Percentiles rank a stretch among this genome's conserved stretches.
Evolutionary conservation across 495 filamentous ascomycete genomes (phyloP).

Genomic region (Hyaloscypha finlandica): DNA sequence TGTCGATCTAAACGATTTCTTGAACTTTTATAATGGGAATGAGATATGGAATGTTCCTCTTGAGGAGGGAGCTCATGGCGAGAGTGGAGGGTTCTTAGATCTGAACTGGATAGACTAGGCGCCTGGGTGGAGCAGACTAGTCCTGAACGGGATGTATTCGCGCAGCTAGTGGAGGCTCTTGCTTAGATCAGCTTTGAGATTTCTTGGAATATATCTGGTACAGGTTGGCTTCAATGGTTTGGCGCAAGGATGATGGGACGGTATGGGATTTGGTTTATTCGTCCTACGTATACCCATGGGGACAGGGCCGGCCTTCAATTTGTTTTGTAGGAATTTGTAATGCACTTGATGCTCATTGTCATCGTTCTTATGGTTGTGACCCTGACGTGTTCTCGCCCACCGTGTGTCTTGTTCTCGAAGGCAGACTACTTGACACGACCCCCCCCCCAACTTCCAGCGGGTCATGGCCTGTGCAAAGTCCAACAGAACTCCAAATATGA

Average conservation of each 20-base stretch:
- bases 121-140: conserved; percentile 27
- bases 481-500: too few relatives aligned
- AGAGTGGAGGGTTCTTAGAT: conserved; percentile 30
- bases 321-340: neutral
- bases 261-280: conserved; percentile 1
- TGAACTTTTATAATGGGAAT: conserved; percentile 26
- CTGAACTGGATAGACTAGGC: conserved; percentile 32
- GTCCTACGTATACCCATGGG: neutral
- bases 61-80: conserved; percentile 32
- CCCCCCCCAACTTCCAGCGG: too few relatives aligned
- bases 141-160: conserved; percentile 7
- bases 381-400: too few relatives aligned
- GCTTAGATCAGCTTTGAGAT: neutral
- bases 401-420: too few relatives aligned
- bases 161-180: neutral
- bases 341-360: neutral
- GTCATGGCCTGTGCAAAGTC: too few relatives aligned
- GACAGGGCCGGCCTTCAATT: neutral
- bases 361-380: too few relatives aligned
- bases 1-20: conserved; percentile 29
- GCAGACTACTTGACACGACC: too few relatives aligned
- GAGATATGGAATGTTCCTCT: conserved; percentile 30
- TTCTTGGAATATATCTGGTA: too few relatives aligned
- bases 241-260: neutral
- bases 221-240: neutral